Conservation (phyloP, 495 filamentous ascomycete species). For the Amniculicola lignicola region DNA sequence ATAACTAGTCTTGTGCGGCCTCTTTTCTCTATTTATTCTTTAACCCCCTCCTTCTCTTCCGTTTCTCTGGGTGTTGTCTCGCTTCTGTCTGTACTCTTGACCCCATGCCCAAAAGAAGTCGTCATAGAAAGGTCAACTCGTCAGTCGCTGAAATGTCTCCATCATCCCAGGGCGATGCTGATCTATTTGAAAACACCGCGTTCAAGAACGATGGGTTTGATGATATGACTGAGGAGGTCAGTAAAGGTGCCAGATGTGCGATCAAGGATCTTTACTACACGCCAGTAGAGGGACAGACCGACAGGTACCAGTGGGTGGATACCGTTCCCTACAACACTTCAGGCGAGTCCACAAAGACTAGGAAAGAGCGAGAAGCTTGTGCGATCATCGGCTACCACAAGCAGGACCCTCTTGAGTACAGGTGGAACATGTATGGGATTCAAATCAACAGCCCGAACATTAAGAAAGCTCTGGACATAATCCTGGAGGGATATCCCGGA, state of each 20-base stretch:
- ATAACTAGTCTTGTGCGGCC: too few species aligned
- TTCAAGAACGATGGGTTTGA: too few species aligned
- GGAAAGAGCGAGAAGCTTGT: slow-evolving; percentile 11
- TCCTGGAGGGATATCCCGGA: slow-evolving; percentile 60
- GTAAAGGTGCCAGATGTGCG: background rate
- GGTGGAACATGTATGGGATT: slow-evolving; percentile 40
- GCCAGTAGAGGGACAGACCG: background rate
- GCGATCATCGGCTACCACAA: background rate
- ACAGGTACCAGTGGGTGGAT: background rate
- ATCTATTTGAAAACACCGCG: too few species aligned
- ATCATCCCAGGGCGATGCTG: too few species aligned
- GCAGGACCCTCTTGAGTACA: background rate
- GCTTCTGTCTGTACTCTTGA: too few species aligned
- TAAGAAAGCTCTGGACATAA: slow-evolving; percentile 52
- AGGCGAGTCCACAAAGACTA: background rate
- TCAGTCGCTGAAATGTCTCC: too few species aligned
- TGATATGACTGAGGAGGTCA: background rate
- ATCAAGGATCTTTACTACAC: background rate
- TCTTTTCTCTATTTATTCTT: too few species aligned
- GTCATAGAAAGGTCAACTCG: too few species aligned
- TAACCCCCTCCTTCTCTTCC: too few species aligned
- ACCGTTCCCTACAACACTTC: background rate
- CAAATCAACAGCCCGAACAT: slow-evolving; percentile 60
- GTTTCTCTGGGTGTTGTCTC: too few species aligned
- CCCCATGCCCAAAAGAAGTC: too few species aligned